Evolutionary conservation across 306 rosid species (phyloP), one percentile per base, ranked within the genome.

Genomic region (Lathyrus oleraceus): DNA sequence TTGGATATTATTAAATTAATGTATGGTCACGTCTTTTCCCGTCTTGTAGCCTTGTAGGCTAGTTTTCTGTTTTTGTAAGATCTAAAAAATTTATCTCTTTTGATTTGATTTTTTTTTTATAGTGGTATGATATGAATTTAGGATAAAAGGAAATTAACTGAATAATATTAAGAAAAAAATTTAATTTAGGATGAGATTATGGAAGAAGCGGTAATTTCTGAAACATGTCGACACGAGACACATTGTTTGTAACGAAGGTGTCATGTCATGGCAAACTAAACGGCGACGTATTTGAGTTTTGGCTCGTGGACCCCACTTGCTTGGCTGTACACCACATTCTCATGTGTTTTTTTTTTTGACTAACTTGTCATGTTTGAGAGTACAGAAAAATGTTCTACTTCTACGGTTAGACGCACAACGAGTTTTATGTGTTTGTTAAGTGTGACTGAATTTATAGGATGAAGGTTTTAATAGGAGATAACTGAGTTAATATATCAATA

Each of bases 201-300:
- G 27, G 27, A 49, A 7, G 57, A n/a, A 36, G 28, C 44, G n/a
- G 47, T 45, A 45, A 64, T 52, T 52, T 63, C 30, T 19, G 71
- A 51, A 19, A 65, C 70, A 25, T 61, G 19, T 71, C 17, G 49
- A 77, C 28, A 64, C 20, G 13, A 4, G 71, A 51, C 35, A 16
- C 73, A 21, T 57, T 38, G 64, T 35, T 49, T 53, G 1, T 71
- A 45, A 45, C 60, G 52, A 66, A 5, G 48, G 28, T 9, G 28
- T 5, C 28, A 51, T 9, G 28, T 5, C 28, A 51, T 1, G 10
- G 2, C 17, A 65, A 28, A 39, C 65, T 15, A 65, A 67, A 67
- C 79, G 73, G 10, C 20, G 73, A 20, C 73, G 73, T 67, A 32
- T 38, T 13, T 0, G 5, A 0, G 35, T 17, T 20, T 53, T 35